phyloP scores from a whole-genome alignment of 1,139 yeast species.

The Hanseniaspora uvarum region DNA sequence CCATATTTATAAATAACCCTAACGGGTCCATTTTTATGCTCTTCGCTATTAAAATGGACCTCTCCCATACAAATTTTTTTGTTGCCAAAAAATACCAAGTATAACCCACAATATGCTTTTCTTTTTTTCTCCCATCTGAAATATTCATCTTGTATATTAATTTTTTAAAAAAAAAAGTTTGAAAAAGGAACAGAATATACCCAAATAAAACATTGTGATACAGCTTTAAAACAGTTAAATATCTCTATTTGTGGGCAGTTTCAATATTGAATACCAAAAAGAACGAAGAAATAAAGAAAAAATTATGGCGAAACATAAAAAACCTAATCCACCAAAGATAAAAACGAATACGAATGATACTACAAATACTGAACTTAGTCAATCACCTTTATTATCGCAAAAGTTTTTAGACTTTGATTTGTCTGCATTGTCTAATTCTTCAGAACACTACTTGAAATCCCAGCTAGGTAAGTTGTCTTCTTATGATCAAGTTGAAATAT shows the following conservation, averaged over 20 bases:
- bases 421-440: background rate
- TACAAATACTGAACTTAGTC: background rate
- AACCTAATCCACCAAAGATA: background rate
- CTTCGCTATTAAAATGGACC: no score
- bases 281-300: background rate
- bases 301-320: conserved; percentile 2
- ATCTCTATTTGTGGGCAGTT: no score
- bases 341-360: background rate
- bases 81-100: background rate
- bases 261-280: no score
- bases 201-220: background rate
- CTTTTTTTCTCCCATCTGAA: background rate
- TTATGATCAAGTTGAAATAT: background rate
- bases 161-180: no score
- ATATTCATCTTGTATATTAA: background rate
- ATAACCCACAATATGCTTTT: background rate
- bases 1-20: background rate
- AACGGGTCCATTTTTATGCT: no score
- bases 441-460: background rate
- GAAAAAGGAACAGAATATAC: no score
- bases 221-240: no score
- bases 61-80: background rate
- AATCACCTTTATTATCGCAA: background rate
- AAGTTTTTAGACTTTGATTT: background rate
- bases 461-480: background rate